Percentiles rank a stretch among this genome's conserved stretches.
Conservation (phyloP, 2,329 filamentous ascomycete genomes). For the Ascochyta fabae region DNA sequence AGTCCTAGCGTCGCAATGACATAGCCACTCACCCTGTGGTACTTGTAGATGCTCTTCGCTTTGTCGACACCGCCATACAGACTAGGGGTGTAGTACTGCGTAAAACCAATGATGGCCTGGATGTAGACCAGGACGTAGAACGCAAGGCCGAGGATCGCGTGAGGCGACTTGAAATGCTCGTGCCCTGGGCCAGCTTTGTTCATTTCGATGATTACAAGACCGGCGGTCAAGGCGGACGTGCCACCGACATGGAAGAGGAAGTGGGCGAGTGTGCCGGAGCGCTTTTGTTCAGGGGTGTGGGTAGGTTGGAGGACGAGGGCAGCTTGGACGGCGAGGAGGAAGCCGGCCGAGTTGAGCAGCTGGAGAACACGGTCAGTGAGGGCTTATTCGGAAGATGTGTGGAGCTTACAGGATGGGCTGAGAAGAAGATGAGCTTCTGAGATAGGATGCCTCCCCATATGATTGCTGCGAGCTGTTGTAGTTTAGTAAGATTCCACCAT, state of each 20-base stretch:
- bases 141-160: slow-evolving; percentile 81
- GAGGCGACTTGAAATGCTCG: slow-evolving; percentile 78
- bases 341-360: slow-evolving; percentile 66
- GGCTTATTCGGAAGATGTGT: background rate
- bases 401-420: slow-evolving; percentile 78
- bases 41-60: slow-evolving; percentile 88
- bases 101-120: slow-evolving; percentile 81
- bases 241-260: slow-evolving; percentile 72
- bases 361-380: slow-evolving; percentile 27
- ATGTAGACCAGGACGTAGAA: slow-evolving; percentile 73
- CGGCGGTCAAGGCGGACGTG: slow-evolving; percentile 66
- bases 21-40: slow-evolving; percentile 83
- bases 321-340: slow-evolving; percentile 79
- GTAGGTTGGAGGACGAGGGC: slow-evolving; percentile 89
- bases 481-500: slow-evolving; percentile 18
- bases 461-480: slow-evolving; percentile 67
- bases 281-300: slow-evolving; percentile 76
- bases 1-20: slow-evolving; percentile 72
- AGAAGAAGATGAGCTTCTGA: slow-evolving; percentile 78
- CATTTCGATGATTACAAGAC: slow-evolving; percentile 75
- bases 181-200: slow-evolving; percentile 78
- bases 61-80: slow-evolving; percentile 80
- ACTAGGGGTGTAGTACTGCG: slow-evolving; percentile 76
- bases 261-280: slow-evolving; percentile 67
- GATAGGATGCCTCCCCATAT: slow-evolving; percentile 81